Evolutionary conservation across 2,329 filamentous ascomycete species (phyloP).

Genomic region (Phaeosphaeriaceae sp.): DNA sequence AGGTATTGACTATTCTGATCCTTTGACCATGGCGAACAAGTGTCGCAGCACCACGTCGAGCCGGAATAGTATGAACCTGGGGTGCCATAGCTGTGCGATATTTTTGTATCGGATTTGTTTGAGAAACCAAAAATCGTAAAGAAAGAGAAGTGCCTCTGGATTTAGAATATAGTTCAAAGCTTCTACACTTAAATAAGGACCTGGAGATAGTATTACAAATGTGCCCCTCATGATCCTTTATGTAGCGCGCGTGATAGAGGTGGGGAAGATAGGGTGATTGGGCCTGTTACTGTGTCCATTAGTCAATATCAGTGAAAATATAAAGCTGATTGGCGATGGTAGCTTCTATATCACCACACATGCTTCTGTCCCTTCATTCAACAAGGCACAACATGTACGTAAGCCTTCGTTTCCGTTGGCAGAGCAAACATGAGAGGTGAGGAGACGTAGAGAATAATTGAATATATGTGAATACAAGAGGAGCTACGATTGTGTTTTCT

Average conservation of each 20-base stretch:
- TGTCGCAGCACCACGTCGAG: conserved; percentile 54
- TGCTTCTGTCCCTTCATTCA: too few relatives aligned
- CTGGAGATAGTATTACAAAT: conserved; percentile 1
- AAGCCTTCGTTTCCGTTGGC: too few relatives aligned
- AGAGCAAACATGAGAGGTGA: too few relatives aligned
- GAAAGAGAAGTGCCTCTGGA: not conserved
- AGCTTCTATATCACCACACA: not conserved
- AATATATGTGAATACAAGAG: too few relatives aligned
- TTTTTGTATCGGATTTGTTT: not conserved
- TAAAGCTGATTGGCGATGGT: conserved; percentile 3
- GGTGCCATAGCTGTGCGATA: conserved; percentile 15
- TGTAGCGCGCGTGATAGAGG: conserved; percentile 13
- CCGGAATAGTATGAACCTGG: conserved; percentile 47
- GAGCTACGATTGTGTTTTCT: too few relatives aligned
- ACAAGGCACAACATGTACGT: too few relatives aligned
- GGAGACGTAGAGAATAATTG: too few relatives aligned
- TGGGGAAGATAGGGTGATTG: conserved; percentile 19
- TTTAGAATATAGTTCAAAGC: not conserved
- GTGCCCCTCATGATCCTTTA: conserved; percentile 14
- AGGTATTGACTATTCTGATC: conserved; percentile 56
- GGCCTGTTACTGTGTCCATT: not conserved
- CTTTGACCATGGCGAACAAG: conserved; percentile 46
- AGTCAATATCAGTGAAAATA: conserved; percentile 10
- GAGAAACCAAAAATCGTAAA: not conserved
- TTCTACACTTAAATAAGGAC: not conserved